Evolutionary conservation across 305 asterid genomes (phyloP).

Genomic region (Fraxinus albicans): DNA sequence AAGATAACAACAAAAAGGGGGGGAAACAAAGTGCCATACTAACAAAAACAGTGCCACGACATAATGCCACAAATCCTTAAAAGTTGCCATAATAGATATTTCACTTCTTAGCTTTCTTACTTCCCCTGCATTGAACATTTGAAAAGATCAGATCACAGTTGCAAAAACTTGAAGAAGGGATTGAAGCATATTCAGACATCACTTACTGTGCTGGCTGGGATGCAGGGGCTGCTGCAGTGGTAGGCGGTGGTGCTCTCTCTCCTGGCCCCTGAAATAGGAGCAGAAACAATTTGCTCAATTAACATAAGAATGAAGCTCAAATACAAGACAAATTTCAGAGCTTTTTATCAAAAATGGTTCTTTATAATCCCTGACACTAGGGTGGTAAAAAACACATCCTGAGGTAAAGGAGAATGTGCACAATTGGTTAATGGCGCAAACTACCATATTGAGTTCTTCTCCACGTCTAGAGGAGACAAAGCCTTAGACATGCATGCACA

Average conservation of each 20-base stretch:
- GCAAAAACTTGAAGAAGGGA: neutral
- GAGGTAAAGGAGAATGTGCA: neutral
- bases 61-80: constrained; percentile 11
- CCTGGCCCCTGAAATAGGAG: constrained; percentile 46
- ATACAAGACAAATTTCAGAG: neutral
- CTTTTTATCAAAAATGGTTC: neutral
- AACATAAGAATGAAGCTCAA: neutral
- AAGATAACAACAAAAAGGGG: constrained; percentile 17
- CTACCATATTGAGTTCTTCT: neutral
- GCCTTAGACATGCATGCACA: neutral
- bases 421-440: neutral
- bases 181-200: neutral
- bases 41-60: constrained; percentile 19
- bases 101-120: constrained; percentile 63
- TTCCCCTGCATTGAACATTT: constrained; percentile 42
- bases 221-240: constrained; percentile 43
- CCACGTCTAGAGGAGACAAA: neutral
- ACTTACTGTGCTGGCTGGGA: constrained; percentile 59
- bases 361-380: neutral
- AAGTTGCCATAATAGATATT: constrained; percentile 2
- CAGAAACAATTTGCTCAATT: neutral
- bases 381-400: neutral
- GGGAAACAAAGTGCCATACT: constrained; percentile 23
- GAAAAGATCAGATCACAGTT: neutral
- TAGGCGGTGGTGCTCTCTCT: constrained; percentile 32